Conservation (phyloP, 495 filamentous ascomycete species). For the Daldinia grandis region DNA sequence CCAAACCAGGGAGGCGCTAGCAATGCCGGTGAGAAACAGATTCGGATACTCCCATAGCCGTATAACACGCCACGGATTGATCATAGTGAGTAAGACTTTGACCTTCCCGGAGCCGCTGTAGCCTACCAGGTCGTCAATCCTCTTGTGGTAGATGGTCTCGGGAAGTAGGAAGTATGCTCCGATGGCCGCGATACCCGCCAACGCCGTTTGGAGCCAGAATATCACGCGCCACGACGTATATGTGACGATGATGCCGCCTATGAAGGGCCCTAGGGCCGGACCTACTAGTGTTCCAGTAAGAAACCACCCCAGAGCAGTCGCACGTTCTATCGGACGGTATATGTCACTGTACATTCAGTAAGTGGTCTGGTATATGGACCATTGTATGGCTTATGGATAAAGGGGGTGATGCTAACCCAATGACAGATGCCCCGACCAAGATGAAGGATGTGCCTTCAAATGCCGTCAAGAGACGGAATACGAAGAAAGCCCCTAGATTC, state of each 20-base stretch:
- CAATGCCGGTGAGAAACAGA: conserved; percentile 67
- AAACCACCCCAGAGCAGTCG: conserved; percentile 75
- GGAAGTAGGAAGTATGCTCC: conserved; percentile 72
- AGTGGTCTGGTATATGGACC: not conserved
- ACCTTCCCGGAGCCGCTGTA: conserved; percentile 57
- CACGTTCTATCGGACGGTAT: conserved; percentile 70
- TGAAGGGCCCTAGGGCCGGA: conserved; percentile 74
- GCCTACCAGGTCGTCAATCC: conserved; percentile 62
- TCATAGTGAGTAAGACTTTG: conserved; percentile 63
- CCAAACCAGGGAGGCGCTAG: conserved; percentile 70
- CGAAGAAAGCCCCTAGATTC: conserved; percentile 70
- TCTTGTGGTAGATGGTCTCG: conserved; percentile 71
- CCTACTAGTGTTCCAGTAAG: conserved; percentile 74
- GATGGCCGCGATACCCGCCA: conserved; percentile 65
- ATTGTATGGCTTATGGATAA: not conserved
- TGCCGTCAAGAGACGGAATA: conserved; percentile 74
- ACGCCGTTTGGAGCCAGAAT: conserved; percentile 75
- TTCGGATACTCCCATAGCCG: conserved; percentile 72
- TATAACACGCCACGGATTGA: conserved; percentile 69
- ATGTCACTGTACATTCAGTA: conserved; percentile 58
- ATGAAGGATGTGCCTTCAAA: conserved; percentile 77
- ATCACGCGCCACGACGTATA: conserved; percentile 73
- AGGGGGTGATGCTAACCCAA: conserved; percentile 51
- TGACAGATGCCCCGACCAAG: conserved; percentile 68
- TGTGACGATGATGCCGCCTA: conserved; percentile 74